Evolutionary conservation across 1,284 basidiomycete genomes (phyloP), one percentile per base, ranked within the genome.

Genomic region (Ustilago bromivora): DNA sequence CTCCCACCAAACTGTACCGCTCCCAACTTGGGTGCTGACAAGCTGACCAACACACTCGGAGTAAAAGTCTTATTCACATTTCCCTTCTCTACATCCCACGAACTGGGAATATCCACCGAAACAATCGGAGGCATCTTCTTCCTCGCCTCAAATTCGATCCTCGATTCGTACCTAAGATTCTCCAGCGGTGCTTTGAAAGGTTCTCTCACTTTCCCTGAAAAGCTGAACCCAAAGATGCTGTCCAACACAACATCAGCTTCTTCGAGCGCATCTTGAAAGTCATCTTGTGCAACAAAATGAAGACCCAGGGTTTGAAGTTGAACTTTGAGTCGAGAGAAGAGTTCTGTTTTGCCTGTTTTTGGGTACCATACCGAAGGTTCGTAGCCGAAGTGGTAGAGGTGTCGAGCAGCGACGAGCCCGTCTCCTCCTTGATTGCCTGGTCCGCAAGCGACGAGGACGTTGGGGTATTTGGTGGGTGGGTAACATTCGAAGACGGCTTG

Each of bases 171-270:
- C 49, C 78, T 78, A 54, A 99, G 88, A 3, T 92, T 88, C 1
- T 90, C 89, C 2, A 99, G 89, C 15, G 92, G 91, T 0, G 87
- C 83, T 80, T 94, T 91, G 87, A 98, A 99, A 0, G 97, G 97
- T 3, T 92, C 88, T 12, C 97, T 92, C 90, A 92, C 79, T n/a
- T 85, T 79, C 31, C 85, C 86, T 28, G 93, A 89, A 90, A 98
- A 99, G 1, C 95, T 97, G 88, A 99, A 99, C 4, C 97, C 96
- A 81, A 99, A 99, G 73, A 99, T 93, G 10, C 95, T 94, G 84
- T 99, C 97, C 54, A 99, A 89, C 17, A 99, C 90, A 36, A 98
- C 91, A 86, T 98, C 94, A 1, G 91, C 88, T 5, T 87, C 71
- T 19, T 66, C 57, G 7, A 96, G 88, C 0, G 90, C 90, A 7